Base-by-base conservation (phyloP, 176 grass and related monocot genomes). In the Triticum monococcum region DNA sequence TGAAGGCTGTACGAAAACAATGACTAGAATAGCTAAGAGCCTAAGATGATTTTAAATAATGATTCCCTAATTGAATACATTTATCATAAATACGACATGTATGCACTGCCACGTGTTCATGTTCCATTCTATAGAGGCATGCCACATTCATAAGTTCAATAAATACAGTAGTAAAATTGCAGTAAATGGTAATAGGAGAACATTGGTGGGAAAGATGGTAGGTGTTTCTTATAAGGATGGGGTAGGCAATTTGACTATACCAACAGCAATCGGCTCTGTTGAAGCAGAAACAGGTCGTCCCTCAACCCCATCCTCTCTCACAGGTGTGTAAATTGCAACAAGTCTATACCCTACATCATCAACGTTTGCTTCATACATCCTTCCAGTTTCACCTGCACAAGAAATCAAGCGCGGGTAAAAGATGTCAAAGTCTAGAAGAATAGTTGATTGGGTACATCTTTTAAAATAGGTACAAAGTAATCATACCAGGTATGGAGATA, bases 361-460 rank as follows among this genome's bases (percentile, higher is more conserved):
- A 66, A 96, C 94, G 80, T 99, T 99, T 77, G 97, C 97, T 89
- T 99, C 97, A 59, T 96, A 99, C 85, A 85, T 96, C 89, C 88
- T 90, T 79, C 92, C 92, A 61, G 76, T 87, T 88, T 99, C 94
- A 3, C 94, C 97, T 99, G 92, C 35, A 88, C 67, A 75, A 77
- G 59, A 50, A 72, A 12, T 83, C 79, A 12, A 85, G n/a, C 26
- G 40, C 62, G 37, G 74, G 83, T 76, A 84, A 86, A 60, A 75
- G 11, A 65, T 54, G 37, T 77, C 5, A 75, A 77, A 67, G 37
- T 22, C 36, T 54, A 78, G 72, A 78, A 79, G 71, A 25, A 79
- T n/a, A 52, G 68, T 64, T 72, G 79, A 48, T 20, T 77, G 12
- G 16, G 12, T 18, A 68, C 0, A 8, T 52, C 16, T 52, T 54